A percentile compares a stretch with the other conserved stretches of the same genome.
Conservation (phyloP, 768 basidiomycete species). For the Leccinellum luteum region DNA sequence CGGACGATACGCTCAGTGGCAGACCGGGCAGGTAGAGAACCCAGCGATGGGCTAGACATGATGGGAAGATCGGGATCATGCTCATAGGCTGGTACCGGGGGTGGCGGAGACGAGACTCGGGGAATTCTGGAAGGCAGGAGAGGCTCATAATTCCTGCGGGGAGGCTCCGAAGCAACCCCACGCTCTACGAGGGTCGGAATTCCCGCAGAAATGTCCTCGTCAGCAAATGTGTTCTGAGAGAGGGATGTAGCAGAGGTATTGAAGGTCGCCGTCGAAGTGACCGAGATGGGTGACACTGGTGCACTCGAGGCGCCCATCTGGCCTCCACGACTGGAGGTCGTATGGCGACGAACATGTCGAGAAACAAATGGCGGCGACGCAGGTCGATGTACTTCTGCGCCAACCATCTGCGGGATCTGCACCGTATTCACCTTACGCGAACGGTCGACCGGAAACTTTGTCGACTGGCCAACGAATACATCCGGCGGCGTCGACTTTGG, state of each 20-base stretch:
- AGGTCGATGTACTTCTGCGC: conserved; percentile 21
- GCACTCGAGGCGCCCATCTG: conserved; percentile 31
- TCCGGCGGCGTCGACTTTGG: conserved; percentile 10
- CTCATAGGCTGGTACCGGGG: conserved; percentile 19
- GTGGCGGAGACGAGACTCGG: conserved; percentile 26
- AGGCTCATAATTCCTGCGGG: conserved; percentile 19
- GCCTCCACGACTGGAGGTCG: conserved; percentile 31
- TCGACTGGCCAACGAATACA: conserved; percentile 15
- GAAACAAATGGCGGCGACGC: conserved; percentile 34
- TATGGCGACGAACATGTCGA: conserved; percentile 34
- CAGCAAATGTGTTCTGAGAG: conserved; percentile 14
- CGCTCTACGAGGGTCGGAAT: conserved; percentile 14
- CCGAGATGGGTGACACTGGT: conserved; percentile 31
- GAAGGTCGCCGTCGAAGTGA: conserved; percentile 28
- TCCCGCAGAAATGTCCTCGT: conserved; percentile 20
- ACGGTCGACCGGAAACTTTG: conserved; percentile 12
- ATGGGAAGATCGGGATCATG: conserved; percentile 29
- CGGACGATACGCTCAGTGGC: conserved; percentile 34
- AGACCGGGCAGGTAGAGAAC: conserved; percentile 27
- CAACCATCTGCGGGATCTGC: conserved; percentile 20
- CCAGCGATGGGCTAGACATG: conserved; percentile 12
- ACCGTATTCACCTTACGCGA: conserved; percentile 26
- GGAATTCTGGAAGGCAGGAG: conserved; percentile 18
- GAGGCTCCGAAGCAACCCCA: conserved; percentile 24
- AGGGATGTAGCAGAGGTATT: conserved; percentile 18